Conservation (phyloP, 306 rosid species). For the Castanopsis chinensis region DNA sequence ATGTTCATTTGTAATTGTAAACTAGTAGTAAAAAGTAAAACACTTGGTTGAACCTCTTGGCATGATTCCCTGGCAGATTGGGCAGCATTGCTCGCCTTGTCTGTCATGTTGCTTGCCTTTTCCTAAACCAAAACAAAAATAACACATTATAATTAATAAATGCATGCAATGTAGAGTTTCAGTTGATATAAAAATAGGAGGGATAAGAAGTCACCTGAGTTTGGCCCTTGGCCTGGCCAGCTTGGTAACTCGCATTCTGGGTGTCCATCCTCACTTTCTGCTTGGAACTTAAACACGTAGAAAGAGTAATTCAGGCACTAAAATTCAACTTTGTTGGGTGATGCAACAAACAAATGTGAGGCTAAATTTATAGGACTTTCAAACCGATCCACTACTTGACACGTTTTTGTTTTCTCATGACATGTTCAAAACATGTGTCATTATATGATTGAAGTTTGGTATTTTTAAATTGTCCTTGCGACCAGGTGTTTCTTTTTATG, state of each 20-base stretch:
- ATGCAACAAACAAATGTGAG: background rate
- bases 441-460: background rate
- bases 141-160: background rate
- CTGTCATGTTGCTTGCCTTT: constrained; percentile 38
- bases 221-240: constrained; percentile 47
- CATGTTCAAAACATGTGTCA: background rate
- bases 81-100: constrained; percentile 35
- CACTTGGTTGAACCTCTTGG: constrained; percentile 32
- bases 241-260: constrained; percentile 29
- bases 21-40: background rate
- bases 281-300: background rate
- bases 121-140: constrained; percentile 32
- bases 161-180: background rate
- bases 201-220: constrained; percentile 23
- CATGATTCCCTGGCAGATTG: constrained; percentile 42
- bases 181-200: background rate
- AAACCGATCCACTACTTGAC: background rate
- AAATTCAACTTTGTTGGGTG: background rate
- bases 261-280: constrained; percentile 32
- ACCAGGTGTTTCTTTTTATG: background rate
- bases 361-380: constrained; percentile 15
- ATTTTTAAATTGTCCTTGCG: background rate
- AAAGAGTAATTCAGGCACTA: background rate
- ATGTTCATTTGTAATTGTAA: background rate
- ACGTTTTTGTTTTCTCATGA: background rate